Conservation (phyloP, 306 rosid genomes). For the Corylus americana region DNA sequence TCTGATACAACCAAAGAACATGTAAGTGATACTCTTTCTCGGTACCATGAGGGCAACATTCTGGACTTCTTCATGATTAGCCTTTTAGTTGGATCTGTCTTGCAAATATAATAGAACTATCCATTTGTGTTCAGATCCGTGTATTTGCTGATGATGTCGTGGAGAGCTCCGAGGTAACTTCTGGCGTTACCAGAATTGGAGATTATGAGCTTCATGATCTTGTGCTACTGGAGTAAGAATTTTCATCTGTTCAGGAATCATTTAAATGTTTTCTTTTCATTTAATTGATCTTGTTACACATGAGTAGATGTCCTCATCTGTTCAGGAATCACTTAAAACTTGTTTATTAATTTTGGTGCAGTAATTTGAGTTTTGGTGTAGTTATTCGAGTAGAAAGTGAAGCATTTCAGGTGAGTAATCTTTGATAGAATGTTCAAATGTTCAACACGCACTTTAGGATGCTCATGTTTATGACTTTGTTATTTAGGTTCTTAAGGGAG, state of each 20-base stretch:
- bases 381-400: slow-evolving; percentile 95
- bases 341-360: slow-evolving; percentile 47
- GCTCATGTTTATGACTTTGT: slow-evolving; percentile 23
- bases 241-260: slow-evolving; percentile 13
- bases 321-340: background rate
- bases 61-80: slow-evolving; percentile 9
- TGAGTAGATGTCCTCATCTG: slow-evolving; percentile 19
- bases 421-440: background rate
- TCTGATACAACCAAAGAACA: slow-evolving; percentile 97
- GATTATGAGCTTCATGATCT: slow-evolving; percentile 97
- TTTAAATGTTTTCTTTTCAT: background rate
- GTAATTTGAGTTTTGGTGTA: slow-evolving; percentile 89
- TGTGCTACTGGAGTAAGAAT: slow-evolving; percentile 84
- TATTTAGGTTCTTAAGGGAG: slow-evolving; percentile 88
- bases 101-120: slow-evolving; percentile 24
- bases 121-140: slow-evolving; percentile 60
- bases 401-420: slow-evolving; percentile 81
- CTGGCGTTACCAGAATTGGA: slow-evolving; percentile 91
- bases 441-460: background rate
- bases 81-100: slow-evolving; percentile 14
- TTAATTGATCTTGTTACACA: background rate
- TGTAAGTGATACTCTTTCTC: slow-evolving; percentile 50
- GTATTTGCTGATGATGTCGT: slow-evolving; percentile 99
- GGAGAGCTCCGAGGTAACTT: slow-evolving; percentile 96
- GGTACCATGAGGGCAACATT: background rate